Evolutionary conservation across 371 early-diverging fungal genomes (phyloP), one percentile per base, ranked within the genome.

Genomic region (Mortierella sp.): DNA sequence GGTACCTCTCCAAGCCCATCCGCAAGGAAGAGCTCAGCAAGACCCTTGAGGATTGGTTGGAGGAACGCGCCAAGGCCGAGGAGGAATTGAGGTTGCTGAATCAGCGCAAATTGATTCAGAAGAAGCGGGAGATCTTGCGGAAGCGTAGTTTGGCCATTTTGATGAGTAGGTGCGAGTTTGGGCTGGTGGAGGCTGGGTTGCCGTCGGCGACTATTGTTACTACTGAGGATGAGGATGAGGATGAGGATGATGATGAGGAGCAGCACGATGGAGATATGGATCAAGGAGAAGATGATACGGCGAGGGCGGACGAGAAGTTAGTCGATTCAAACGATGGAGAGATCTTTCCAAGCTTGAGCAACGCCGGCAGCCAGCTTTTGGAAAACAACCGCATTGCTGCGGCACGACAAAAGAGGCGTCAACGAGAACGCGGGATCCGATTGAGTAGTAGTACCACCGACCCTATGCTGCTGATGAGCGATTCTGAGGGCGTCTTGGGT

Each of bases 1-100:
- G 82, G 53, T 88, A 84, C 28, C 69, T 88, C 1, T 77, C 81
- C 53, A 88, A 88, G 21, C 88, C 86, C 0, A 74, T 87, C 28
- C 77, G 82, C 9, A 75, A 80, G 55, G 80, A 80, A 44, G 80
- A 80, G 16, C 73, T 87, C 5, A 67, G 75, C 13, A 55, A 57
- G 24, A 74, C 80, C 21, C 55, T 87, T 16, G 80, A 82, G 24
- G 40, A 64, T 24, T 83, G 80, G 80, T 44, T 80, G 67, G 80
- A 80, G 24, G 80, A 80, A 3, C 71, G 80, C 0, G 69, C 57
- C 40, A 70, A 37, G 21, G 64, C 19, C 4, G 80, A 80, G 57
- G 24, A 64, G 21, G 73, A 43, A 21, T 55, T 34, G 57, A 78
- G 69, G 76, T 1, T 82, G 57, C 31, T 67, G 40, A 50, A 71